Conservation (phyloP, 2,329 filamentous ascomycete species). For the Thelonectria rubi region DNA sequence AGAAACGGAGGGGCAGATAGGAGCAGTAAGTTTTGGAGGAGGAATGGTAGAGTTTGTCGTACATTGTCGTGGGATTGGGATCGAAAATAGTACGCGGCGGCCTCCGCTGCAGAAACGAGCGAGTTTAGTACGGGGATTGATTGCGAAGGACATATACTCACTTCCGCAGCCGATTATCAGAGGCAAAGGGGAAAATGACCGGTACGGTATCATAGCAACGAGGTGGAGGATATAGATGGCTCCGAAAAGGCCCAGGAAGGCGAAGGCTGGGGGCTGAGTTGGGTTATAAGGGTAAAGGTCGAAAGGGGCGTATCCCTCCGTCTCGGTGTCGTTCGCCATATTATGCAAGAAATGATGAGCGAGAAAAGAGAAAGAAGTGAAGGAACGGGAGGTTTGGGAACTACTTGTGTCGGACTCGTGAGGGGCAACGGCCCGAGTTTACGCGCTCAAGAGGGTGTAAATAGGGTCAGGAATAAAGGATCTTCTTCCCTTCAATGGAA, state of each 20-base stretch:
- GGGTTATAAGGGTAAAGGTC: conserved; percentile 58
- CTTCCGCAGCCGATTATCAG: conserved; percentile 60
- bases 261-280: conserved; percentile 38
- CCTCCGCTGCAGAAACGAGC: conserved; percentile 44
- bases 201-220: conserved; percentile 51
- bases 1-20: conserved; percentile 52
- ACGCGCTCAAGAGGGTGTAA: too few species aligned
- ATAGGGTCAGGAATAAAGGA: too few species aligned
- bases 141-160: conserved; percentile 39
- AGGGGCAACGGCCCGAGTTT: neutral
- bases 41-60: conserved; percentile 44
- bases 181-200: conserved; percentile 60
- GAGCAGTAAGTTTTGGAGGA: conserved; percentile 51
- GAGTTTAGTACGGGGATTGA: neutral
- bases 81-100: conserved; percentile 58
- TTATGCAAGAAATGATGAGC: neutral
- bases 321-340: conserved; percentile 20
- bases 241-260: conserved; percentile 40
- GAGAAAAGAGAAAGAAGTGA: too few species aligned
- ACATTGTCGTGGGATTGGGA: conserved; percentile 52
- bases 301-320: conserved; percentile 36
- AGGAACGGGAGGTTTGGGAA: too few species aligned
- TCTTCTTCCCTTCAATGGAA: too few species aligned
- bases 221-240: conserved; percentile 52
- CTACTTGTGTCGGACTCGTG: too few species aligned